Percentiles rank a stretch among this genome's conserved stretches.
phyloP scores from a whole-genome alignment of 495 filamentous ascomycete genomes.

The Tuber borchii region DNA sequence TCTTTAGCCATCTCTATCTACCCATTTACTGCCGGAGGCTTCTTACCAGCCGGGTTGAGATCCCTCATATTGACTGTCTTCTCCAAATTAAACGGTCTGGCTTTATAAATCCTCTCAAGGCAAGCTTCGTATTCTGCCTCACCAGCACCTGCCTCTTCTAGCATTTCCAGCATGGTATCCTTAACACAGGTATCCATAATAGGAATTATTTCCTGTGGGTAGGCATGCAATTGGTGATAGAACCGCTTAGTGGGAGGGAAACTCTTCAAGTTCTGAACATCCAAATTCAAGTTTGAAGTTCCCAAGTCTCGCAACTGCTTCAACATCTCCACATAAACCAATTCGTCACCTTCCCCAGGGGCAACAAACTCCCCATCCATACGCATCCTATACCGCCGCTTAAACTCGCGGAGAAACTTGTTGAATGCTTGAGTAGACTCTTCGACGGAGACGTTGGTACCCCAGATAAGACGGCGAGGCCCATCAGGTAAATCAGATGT shows the following conservation, averaged over 20 bases:
- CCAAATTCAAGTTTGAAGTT: conserved; percentile 73
- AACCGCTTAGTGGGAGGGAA: conserved; percentile 89
- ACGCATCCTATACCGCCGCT: conserved; percentile 88
- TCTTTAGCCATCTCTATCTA: conserved; percentile 29
- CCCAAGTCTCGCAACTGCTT: conserved; percentile 84
- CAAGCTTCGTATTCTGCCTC: conserved; percentile 50
- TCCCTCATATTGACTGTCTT: conserved; percentile 85
- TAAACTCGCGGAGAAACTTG: conserved; percentile 83
- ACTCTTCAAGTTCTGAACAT: conserved; percentile 80
- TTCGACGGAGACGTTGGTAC: conserved; percentile 88
- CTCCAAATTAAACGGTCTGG: conserved; percentile 85
- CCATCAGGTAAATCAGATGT: conserved; percentile 81
- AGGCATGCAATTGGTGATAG: conserved; percentile 88
- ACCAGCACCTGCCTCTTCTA: conserved; percentile 55
- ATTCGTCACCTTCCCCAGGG: conserved; percentile 64
- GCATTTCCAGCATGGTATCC: conserved; percentile 85
- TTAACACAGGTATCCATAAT: conserved; percentile 93
- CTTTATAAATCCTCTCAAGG: conserved; percentile 68
- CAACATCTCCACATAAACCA: conserved; percentile 80
- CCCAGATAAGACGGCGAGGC: conserved; percentile 86
- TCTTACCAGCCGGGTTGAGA: conserved; percentile 72
- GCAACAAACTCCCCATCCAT: conserved; percentile 48
- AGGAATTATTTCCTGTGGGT: conserved; percentile 91
- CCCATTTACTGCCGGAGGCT: neutral
- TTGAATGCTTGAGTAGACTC: conserved; percentile 82